A percentile compares a stretch with the other conserved stretches of the same genome.
phyloP scores from a whole-genome alignment of 2,329 filamentous ascomycete species.

The Fusarium pseudocircinatum region DNA sequence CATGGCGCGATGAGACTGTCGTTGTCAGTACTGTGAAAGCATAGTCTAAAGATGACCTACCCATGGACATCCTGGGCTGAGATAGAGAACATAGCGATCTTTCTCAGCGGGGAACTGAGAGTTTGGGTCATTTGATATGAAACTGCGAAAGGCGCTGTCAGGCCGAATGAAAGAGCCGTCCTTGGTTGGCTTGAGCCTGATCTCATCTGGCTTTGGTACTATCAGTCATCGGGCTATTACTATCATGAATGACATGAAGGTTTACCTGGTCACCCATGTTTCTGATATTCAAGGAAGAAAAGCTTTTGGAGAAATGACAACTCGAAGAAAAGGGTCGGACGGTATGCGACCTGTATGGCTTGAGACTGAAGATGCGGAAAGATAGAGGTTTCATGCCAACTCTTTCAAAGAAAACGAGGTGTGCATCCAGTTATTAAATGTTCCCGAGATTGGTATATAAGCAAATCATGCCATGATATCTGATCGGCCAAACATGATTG shows the following conservation, averaged over 20 bases:
- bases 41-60: slow-evolving; percentile 45
- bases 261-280: slow-evolving; percentile 4
- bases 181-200: slow-evolving; percentile 2
- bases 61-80: slow-evolving; percentile 71
- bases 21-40: background rate
- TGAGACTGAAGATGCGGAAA: no score
- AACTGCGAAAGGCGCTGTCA: slow-evolving; percentile 64
- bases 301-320: accelerated
- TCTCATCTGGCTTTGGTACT: background rate
- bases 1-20: slow-evolving; percentile 75
- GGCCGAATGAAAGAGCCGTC: slow-evolving; percentile 64
- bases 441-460: background rate
- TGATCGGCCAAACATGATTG: background rate
- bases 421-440: accelerated
- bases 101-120: slow-evolving; percentile 67
- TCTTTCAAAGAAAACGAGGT: accelerated
- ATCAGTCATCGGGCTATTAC: background rate
- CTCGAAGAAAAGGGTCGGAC: no score
- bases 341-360: no score
- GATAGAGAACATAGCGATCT: slow-evolving; percentile 69
- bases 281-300: accelerated
- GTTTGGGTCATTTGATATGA: slow-evolving; percentile 60
- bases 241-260: accelerated
- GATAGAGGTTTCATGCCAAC: background rate
- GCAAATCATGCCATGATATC: background rate